Evolutionary conservation across 2,329 filamentous ascomycete genomes (phyloP).

Genomic region (Cladorrhinum sp.): DNA sequence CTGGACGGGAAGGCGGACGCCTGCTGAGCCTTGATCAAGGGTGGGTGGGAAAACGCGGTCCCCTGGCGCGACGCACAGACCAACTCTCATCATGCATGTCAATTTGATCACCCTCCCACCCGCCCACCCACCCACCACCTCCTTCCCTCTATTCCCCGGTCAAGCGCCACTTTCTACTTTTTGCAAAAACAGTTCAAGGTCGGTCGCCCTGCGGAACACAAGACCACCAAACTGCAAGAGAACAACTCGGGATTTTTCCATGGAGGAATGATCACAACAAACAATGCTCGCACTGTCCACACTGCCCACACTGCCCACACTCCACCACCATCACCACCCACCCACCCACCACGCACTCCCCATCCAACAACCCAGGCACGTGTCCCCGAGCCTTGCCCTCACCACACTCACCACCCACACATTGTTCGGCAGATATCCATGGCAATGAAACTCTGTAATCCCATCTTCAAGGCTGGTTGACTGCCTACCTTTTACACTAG

Average conservation of each 20-base stretch:
- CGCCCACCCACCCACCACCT: not conserved
- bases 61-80: constrained; percentile 20
- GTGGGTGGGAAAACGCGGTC: constrained; percentile 17
- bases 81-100: constrained; percentile 11
- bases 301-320: constrained; percentile 3
- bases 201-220: not conserved
- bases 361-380: constrained; percentile 1
- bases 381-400: not conserved
- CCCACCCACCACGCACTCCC: not conserved
- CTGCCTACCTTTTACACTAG: not conserved
- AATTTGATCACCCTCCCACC: not conserved
- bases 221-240: not conserved
- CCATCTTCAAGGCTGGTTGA: not conserved
- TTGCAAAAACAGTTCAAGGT: not conserved
- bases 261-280: constrained; percentile 3
- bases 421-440: constrained; percentile 5
- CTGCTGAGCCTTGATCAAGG: constrained; percentile 1
- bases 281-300: no score
- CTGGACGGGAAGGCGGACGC: constrained; percentile 16
- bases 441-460: constrained; percentile 1
- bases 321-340: not conserved
- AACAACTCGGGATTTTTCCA: not conserved
- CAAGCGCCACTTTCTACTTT: not conserved
- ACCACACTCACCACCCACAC: constrained; percentile 1
- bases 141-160: not conserved